Evolutionary conservation across 208 protist species (phyloP), one percentile per base, ranked within the genome.

Genomic region (Trypanosoma boissoni): DNA sequence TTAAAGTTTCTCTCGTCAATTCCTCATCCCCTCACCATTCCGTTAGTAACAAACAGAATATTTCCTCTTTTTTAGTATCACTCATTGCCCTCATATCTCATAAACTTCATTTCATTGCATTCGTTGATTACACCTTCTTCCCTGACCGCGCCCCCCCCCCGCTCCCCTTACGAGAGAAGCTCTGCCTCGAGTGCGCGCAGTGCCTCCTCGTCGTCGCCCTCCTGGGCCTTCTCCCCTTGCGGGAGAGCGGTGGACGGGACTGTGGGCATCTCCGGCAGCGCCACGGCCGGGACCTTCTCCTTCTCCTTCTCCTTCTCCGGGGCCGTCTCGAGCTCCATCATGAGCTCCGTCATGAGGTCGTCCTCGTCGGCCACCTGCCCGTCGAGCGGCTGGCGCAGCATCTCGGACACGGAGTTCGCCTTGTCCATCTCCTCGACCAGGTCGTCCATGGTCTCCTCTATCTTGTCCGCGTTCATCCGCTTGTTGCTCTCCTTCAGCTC

Each of bases 371-470:
- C 75, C 23, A 88, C 68, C 50, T 91, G 78, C 36, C 51, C 70
- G 66, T 85, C 84, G 26, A 96, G 18, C 31, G 87, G 87, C 76
- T 95, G 85, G 32, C 75, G 59, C 28, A 97, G 70, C 16, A 85
- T 86, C 60, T 94, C 84, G 31, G 78, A 71, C 31, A 95, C 86
- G 48, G 88, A 76, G 57, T 93, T 87, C n/a, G 83, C 83, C 73
- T 94, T 83, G 52, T 97, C 88, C 83, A 97, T 95, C 74, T 88
- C 83, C 44, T 97, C 88, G 65, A 72, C 72, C 23, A 95, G 61
- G 29, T 93, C 78, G 42, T 95, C 86, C 85, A 97, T 94, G 23
- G 72, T 84, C 28, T 93, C 70, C 46, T 97, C 92, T 39, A 97
- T 79, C 65, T 88, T 80, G 39, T 94, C 89, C 0, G 82, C 83